Base-by-base conservation (phyloP, 2,329 filamentous ascomycete genomes). In the Sphaceloma murrayae region DNA sequence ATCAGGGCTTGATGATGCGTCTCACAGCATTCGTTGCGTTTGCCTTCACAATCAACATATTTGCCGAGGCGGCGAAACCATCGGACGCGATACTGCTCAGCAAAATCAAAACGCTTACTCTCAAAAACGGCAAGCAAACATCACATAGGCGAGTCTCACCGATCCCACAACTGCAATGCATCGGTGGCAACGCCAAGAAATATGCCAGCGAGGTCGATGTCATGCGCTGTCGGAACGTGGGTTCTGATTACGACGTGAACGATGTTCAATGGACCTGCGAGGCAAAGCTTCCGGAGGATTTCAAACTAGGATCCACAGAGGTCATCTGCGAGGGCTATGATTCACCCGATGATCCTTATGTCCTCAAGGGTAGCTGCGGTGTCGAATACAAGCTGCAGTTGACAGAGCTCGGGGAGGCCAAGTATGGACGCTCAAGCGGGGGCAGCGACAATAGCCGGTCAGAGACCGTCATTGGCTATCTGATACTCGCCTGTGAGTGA, bases 181-280 rank as follows among this genome's bases (percentile, higher is more conserved):
- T 82, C 45, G 85, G 83, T 19, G 72, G 77, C 43, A 72, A 67
- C 6, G 68, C 70, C 43, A 62, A 66, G 46, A 68, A 73, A 29
- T 82, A 89, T 68, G 36, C 34, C 3, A 17, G 22, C 16, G 30
- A 45, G 18, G 67, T 94, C 49, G 83, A 93, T 53, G 68, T 82
- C 9, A 85, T 96, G 81, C 85, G 86, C 56, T 98, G 89, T 73
- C 81, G 74, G 50, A 96, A 96, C 66, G 73, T 82, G 49, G 91
- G 89, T 49, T 69, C 76, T 21, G 82, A 82, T 49, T 95, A 95
- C 67, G 77, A 78, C 50, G 61, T 68, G 32, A 79, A 91, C 63
- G 83, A 94, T 59, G 73, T 95, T 27, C 81, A 94, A 65, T 98
- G 89, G 89, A 85, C 84, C 19, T 98, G 89, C 65, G 77, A 77